A percentile compares a stretch with the other conserved stretches of the same genome.
phyloP scores from a whole-genome alignment of 441 rosid species.

The Pelargonium fulgidum region DNA sequence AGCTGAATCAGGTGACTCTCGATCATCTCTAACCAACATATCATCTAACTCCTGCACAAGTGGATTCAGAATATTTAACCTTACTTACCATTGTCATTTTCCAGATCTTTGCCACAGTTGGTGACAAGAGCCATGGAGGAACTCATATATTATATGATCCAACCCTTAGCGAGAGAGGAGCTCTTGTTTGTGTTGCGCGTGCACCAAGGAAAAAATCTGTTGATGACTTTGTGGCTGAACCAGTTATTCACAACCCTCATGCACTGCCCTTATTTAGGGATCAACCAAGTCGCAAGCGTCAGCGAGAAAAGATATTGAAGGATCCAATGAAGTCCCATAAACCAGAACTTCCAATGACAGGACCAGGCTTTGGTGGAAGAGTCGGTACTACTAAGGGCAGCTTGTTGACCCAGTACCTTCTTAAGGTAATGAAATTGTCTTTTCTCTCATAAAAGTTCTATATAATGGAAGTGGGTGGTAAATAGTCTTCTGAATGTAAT shows the following conservation, averaged over 20 bases:
- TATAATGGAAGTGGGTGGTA: conserved; percentile 10
- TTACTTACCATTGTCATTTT: conserved; percentile 19
- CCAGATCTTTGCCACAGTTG: conserved; percentile 74
- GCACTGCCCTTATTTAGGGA: conserved; percentile 93
- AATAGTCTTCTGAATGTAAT: conserved; percentile 23
- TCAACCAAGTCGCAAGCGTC: conserved; percentile 92
- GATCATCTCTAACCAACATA: background rate
- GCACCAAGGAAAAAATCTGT: conserved; percentile 92
- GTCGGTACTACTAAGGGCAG: conserved; percentile 84
- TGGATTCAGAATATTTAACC: conserved; percentile 9
- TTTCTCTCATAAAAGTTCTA: background rate
- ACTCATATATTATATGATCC: conserved; percentile 85
- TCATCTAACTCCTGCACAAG: background rate
- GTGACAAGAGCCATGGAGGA: conserved; percentile 88
- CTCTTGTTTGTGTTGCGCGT: conserved; percentile 90
- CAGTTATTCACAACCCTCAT: conserved; percentile 92
- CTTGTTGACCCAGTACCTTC: conserved; percentile 88
- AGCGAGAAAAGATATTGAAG: conserved; percentile 80
- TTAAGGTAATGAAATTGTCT: conserved; percentile 46
- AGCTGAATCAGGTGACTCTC: conserved; percentile 74
- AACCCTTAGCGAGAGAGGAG: conserved; percentile 79
- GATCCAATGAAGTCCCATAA: conserved; percentile 87
- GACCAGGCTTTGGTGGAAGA: conserved; percentile 96
- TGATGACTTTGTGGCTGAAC: conserved; percentile 81
- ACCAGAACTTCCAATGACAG: conserved; percentile 86